Conservation (phyloP, 805 yeast species). For the Jamesozyma jinghongensis region DNA sequence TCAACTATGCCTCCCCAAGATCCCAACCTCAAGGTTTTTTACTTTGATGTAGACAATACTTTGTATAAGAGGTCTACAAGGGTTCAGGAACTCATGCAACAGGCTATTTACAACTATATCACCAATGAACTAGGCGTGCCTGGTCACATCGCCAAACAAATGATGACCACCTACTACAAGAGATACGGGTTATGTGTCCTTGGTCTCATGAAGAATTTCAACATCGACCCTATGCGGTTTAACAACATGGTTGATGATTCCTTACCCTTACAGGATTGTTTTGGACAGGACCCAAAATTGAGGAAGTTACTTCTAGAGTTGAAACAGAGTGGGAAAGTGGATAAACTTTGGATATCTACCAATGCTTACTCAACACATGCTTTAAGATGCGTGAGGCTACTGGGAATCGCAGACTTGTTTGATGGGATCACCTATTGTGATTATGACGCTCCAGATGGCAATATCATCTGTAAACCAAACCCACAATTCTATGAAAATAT, state of each 20-base stretch:
- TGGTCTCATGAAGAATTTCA: slow-evolving; percentile 54
- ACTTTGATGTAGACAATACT: slow-evolving; percentile 89
- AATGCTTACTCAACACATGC: slow-evolving; percentile 92
- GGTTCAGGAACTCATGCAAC: slow-evolving; percentile 79
- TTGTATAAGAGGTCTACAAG: slow-evolving; percentile 61
- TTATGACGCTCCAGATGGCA: slow-evolving; percentile 47
- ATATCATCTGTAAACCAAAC: slow-evolving; percentile 84
- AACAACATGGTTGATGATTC: slow-evolving; percentile 85
- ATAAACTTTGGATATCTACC: slow-evolving; percentile 80
- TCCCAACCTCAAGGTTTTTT: slow-evolving; percentile 38
- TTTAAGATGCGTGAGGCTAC: slow-evolving; percentile 57
- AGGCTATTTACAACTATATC: slow-evolving; percentile 70
- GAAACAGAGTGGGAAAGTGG: slow-evolving; percentile 39
- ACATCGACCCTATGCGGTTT: slow-evolving; percentile 78
- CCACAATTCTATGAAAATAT: slow-evolving; percentile 52
- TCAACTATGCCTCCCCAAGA: slow-evolving; percentile 16
- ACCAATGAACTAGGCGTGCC: slow-evolving; percentile 47
- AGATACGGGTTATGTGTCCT: slow-evolving; percentile 86
- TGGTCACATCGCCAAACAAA: slow-evolving; percentile 57
- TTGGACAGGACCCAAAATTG: slow-evolving; percentile 48
- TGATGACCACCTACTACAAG: slow-evolving; percentile 66
- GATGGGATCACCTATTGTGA: slow-evolving; percentile 91
- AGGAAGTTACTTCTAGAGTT: slow-evolving; percentile 42
- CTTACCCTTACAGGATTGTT: slow-evolving; percentile 63
- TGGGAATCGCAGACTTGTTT: slow-evolving; percentile 81